Base-by-base conservation (phyloP, 345 rosid genomes). In the Salix udensis region DNA sequence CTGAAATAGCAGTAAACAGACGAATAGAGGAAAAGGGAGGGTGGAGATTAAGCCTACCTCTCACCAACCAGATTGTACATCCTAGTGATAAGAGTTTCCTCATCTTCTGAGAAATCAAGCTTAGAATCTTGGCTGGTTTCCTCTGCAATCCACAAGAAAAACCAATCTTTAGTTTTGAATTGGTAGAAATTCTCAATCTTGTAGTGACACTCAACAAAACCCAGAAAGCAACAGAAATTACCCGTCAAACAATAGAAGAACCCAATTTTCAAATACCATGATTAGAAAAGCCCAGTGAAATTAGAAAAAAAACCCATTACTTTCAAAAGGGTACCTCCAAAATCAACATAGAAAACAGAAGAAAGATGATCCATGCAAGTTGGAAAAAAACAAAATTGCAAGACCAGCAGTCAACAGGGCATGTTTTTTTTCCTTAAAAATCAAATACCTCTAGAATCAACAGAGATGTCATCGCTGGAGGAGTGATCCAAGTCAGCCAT, bases 1-100 rank as follows among this genome's bases (percentile, higher is more conserved):
- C 68, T 55, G 39, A 18, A 26, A 19, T 3, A 19, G 19, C 13
- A 4, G 21, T 48, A 9, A 67, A 13, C 6, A 42, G 14, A 9
- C 23, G 58, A 2, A 23, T 60, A 55, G 48, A 24, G 36, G 37
- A 13, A 39, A 16, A 62, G 53, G 37, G 26, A 42, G n/a, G 3
- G 12, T 13, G 72, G 64, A 70, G 68, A n/a, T 14, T 1, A 67
- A 72, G 34, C 82, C 46, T 65, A 88, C 91, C 89, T 86, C 70
- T 82, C 81, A 48, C 91, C 91, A 73, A 88, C 88, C 69, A 88
- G 81, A 73, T 84, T 88, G 68, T 74, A 88, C 91, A 86, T 86
- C 85, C 85, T 80, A 21, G 64, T 73, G 60, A 88, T 80, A 26
- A 82, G 91, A 50, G 84, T 86, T 76, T 88, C 88, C 66, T 88